Conservation (phyloP, 2,329 filamentous ascomycete species). For the Herpotrichia juniperi region DNA sequence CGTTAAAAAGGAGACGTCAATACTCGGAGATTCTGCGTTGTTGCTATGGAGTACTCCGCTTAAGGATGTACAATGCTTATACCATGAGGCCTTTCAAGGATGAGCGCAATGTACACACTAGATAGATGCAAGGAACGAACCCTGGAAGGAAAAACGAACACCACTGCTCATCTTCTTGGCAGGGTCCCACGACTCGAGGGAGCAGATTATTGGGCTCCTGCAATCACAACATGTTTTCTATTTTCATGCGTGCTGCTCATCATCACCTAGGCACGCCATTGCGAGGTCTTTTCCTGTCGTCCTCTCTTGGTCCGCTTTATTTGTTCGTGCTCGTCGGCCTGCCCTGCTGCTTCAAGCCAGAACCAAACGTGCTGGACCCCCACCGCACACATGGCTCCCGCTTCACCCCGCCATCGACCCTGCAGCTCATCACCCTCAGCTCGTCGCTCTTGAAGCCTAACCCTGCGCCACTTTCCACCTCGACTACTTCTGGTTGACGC, state of each 20-base stretch:
- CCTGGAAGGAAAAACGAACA: neutral
- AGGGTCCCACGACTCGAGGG: neutral
- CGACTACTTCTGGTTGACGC: neutral
- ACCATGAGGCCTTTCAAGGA: no score
- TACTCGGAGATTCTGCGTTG: neutral
- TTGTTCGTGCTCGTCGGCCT: no score
- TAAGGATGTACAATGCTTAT: no score
- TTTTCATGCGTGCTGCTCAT: neutral
- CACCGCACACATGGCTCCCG: neutral
- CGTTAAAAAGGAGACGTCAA: neutral
- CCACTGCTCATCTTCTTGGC: neutral
- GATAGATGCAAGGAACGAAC: neutral
- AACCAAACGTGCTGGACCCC: neutral
- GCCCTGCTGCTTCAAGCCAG: no score
- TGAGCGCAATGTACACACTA: no score
- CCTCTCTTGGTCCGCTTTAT: neutral
- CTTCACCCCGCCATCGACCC: neutral
- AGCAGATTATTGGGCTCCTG: slow-evolving; percentile 13
- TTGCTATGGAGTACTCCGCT: neutral
- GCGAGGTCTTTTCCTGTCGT: no score
- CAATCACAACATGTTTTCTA: slow-evolving; percentile 14
- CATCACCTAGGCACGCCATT: neutral
- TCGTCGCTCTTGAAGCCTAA: slow-evolving; percentile 2
- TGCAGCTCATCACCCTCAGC: slow-evolving; percentile 7
- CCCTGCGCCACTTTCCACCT: slow-evolving; percentile 1